These are phyloP conservation scores for Gyrodon lividus DNA, from an alignment of 768 basidiomycete genomes.

Conservation along the genomic window DNA sequence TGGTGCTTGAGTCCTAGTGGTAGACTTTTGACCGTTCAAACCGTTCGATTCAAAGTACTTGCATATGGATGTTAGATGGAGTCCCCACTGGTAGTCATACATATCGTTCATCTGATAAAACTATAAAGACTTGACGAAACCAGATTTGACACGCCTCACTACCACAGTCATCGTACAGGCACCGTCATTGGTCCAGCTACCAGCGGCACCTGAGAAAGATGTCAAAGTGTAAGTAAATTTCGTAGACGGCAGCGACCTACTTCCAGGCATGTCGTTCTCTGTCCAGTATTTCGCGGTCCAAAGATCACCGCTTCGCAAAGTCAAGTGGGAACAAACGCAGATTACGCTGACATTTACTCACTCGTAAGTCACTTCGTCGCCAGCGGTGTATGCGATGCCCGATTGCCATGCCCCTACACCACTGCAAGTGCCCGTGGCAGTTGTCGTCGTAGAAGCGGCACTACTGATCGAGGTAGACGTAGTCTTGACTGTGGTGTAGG, in stretches of 20 bases:
- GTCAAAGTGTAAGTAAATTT: neutral
- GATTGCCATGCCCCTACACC: slow-evolving; percentile 51
- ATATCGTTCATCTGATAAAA: neutral
- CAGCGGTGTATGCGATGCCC: slow-evolving; percentile 47
- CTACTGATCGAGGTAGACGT: slow-evolving; percentile 4
- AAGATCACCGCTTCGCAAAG: slow-evolving; percentile 23
- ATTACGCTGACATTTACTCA: slow-evolving; percentile 27
- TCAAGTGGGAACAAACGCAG: slow-evolving; percentile 3
- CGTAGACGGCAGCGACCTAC: slow-evolving; percentile 16
- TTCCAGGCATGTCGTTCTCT: slow-evolving; percentile 49
- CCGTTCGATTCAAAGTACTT: neutral
- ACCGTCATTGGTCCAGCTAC: slow-evolving; percentile 59
- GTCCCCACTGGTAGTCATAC: neutral
- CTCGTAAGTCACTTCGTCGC: slow-evolving; percentile 51
- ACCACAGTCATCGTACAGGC: slow-evolving; percentile 35
- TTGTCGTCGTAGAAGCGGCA: slow-evolving; percentile 15
- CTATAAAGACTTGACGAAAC: neutral
- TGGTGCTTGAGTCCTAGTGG: too few relatives aligned
- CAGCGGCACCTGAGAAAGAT: slow-evolving; percentile 40
- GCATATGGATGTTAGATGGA: neutral
- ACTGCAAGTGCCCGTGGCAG: slow-evolving; percentile 40
- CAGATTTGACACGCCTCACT: slow-evolving; percentile 2
- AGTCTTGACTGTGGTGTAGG: neutral
- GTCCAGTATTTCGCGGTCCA: slow-evolving; percentile 66
- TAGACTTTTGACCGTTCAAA: too few relatives aligned